Percentiles rank a stretch among this genome's conserved stretches.
Conservation (phyloP, 2,329 filamentous ascomycete genomes). For the Pestalotiopsis sp. region DNA sequence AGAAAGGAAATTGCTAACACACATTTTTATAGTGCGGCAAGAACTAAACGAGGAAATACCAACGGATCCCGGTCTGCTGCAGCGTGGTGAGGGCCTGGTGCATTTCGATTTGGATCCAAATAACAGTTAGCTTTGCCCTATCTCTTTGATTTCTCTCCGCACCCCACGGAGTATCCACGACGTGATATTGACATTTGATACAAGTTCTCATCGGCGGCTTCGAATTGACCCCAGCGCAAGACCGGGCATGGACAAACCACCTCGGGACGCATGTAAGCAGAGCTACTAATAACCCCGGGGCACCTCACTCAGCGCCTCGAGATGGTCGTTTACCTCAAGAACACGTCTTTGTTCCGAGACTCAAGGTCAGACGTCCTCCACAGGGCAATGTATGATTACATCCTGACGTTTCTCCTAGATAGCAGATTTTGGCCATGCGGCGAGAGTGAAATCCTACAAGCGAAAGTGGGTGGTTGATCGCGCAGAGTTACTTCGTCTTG, state of each 20-base stretch:
- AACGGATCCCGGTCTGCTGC: background rate
- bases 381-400: background rate
- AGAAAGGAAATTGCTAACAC: too few species aligned
- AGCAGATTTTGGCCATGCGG: background rate
- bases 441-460: background rate
- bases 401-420: background rate
- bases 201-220: background rate
- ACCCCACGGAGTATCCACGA: too few species aligned
- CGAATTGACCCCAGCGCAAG: background rate
- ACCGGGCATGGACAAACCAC: background rate
- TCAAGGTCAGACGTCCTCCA: background rate
- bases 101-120: background rate
- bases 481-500: background rate
- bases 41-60: background rate
- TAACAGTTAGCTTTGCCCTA: background rate
- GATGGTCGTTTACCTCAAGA: background rate
- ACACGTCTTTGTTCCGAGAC: background rate
- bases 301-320: too few species aligned
- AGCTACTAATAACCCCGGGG: background rate
- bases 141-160: background rate
- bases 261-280: background rate
- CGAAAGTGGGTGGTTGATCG: background rate
- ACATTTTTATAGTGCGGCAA: background rate
- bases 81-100: background rate
- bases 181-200: background rate